Conservation (phyloP, 164 flowering plant species). For the Annona squamosa region DNA sequence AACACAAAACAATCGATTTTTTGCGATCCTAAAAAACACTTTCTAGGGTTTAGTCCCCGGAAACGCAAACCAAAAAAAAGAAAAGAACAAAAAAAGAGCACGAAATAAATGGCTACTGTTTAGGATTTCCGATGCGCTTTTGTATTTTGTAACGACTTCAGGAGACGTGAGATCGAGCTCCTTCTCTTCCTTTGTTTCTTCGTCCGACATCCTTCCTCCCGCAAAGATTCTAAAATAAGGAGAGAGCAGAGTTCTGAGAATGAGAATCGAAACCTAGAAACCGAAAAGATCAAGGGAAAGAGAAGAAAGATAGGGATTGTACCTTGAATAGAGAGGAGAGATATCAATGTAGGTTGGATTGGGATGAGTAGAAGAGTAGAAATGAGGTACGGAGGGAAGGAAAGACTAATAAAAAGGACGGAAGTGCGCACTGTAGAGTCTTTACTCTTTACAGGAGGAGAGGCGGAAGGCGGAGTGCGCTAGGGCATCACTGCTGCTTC, state of each 20-base stretch:
- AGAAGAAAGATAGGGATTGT: not conserved
- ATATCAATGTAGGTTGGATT: not conserved
- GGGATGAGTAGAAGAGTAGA: no score
- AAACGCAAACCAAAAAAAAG: not conserved
- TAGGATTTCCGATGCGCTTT: slow-evolving; percentile 79
- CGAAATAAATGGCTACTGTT: slow-evolving; percentile 39
- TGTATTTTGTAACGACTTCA: slow-evolving; percentile 91
- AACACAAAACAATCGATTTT: not conserved
- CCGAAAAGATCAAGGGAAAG: not conserved
- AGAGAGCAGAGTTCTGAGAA: not conserved
- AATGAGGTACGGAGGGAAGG: no score
- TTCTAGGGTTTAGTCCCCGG: not conserved
- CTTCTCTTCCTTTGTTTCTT: slow-evolving; percentile 67
- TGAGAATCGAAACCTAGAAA: not conserved
- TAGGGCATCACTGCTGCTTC: no score
- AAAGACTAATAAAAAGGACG: no score
- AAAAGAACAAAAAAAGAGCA: not conserved
- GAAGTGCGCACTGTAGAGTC: no score
- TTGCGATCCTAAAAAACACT: not conserved
- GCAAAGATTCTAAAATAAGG: not conserved
- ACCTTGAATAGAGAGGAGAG: not conserved
- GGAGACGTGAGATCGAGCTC: slow-evolving; percentile 88
- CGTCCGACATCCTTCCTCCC: slow-evolving; percentile 59
- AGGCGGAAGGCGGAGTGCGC: no score
- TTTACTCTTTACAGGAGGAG: no score